Conservation (phyloP, 179 eudicot species). For the Drosera spatulata region DNA sequence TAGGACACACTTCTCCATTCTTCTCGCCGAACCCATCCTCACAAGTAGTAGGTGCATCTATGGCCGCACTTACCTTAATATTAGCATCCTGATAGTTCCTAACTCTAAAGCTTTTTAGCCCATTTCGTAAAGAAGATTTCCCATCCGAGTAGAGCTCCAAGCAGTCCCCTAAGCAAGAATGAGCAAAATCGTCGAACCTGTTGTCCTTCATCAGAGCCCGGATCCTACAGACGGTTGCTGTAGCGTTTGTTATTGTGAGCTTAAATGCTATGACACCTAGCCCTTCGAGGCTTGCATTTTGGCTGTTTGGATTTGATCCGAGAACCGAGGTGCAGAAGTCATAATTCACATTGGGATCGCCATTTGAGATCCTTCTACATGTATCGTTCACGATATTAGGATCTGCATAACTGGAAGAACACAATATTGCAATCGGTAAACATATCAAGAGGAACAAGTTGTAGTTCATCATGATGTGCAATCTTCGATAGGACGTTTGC, state of each 20-base stretch:
- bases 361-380: constrained; percentile 24
- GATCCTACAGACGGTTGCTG: constrained; percentile 20
- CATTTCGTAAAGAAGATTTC: constrained; percentile 13
- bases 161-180: constrained; percentile 24
- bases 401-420: not conserved
- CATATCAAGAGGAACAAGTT: too few relatives aligned
- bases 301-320: constrained; percentile 46
- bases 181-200: constrained; percentile 18
- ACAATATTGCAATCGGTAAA: too few relatives aligned
- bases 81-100: constrained; percentile 29
- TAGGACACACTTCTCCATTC: constrained; percentile 31
- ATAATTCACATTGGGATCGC: constrained; percentile 32
- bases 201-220: constrained; percentile 18
- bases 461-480: too few relatives aligned
- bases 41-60: constrained; percentile 32
- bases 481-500: too few relatives aligned
- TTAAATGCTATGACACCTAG: constrained; percentile 42
- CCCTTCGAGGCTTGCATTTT: constrained; percentile 19
- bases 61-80: constrained; percentile 17
- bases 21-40: constrained; percentile 37
- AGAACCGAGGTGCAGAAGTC: constrained; percentile 39
- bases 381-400: constrained; percentile 22
- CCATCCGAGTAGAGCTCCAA: constrained; percentile 28
- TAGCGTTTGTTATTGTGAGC: constrained; percentile 27
- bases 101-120: constrained; percentile 15